These are phyloP conservation scores for Toxicodendron radicans DNA, from an alignment of 345 rosid genomes.

Conservation along the genomic window DNA sequence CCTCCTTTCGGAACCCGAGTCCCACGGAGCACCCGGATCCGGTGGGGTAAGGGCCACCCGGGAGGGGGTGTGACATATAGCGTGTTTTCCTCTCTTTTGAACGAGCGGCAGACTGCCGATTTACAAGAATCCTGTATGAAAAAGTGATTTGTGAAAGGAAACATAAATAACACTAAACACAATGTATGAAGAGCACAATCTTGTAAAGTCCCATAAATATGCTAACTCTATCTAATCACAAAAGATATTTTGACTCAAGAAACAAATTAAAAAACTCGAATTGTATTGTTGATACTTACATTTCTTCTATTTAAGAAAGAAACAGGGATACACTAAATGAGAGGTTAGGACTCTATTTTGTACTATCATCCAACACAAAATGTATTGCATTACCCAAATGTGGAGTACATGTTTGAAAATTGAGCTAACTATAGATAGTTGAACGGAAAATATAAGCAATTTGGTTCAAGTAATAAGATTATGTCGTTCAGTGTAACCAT, in stretches of 20 bases:
- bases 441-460: background rate
- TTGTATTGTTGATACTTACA: background rate
- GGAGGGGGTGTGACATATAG: no score
- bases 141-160: background rate
- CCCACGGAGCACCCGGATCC: no score
- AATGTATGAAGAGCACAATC: background rate
- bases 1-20: no score
- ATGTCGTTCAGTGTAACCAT: background rate
- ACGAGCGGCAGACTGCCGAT: conserved; percentile 91
- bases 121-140: conserved; percentile 70
- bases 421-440: background rate
- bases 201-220: background rate
- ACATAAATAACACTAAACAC: conserved; percentile 2
- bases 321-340: background rate
- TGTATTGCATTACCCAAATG: background rate
- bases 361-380: background rate
- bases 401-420: background rate
- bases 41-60: no score
- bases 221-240: background rate
- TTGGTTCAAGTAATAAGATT: background rate
- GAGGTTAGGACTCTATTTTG: background rate
- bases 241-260: background rate
- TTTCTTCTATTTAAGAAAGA: no score
- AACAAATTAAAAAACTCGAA: background rate
- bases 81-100: conserved; percentile 88